These are phyloP conservation scores for Turnera subulata DNA, from an alignment of 345 rosid genomes.

Conservation along the genomic window DNA sequence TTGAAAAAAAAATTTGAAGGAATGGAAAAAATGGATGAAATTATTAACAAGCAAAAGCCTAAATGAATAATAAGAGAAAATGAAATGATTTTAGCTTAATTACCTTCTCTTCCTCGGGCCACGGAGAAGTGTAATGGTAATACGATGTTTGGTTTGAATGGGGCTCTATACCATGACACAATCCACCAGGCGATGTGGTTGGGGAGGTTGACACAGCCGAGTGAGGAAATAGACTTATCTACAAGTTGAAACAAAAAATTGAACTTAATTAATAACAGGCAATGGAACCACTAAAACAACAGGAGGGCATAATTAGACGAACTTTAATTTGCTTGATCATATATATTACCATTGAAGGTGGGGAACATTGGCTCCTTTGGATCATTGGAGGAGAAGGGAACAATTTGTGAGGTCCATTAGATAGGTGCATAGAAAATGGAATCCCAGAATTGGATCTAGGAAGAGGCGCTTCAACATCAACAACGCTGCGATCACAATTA, in stretches of 20 bases:
- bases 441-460: constrained; percentile 22
- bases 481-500: neutral
- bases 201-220: constrained; percentile 20
- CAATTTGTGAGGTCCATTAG: constrained; percentile 26
- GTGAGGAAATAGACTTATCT: constrained; percentile 36
- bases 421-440: constrained; percentile 22
- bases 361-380: constrained; percentile 31
- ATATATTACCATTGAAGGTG: constrained; percentile 42
- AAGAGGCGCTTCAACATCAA: constrained; percentile 1
- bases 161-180: constrained; percentile 43
- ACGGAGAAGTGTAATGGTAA: constrained; percentile 18
- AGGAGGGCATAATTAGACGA: too few species aligned
- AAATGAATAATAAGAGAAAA: too few species aligned
- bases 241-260: constrained; percentile 2
- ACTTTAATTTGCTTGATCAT: too few species aligned
- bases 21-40: neutral
- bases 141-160: constrained; percentile 56
- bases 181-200: constrained; percentile 28
- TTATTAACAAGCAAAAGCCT: neutral
- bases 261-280: neutral
- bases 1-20: neutral
- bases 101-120: constrained; percentile 49
- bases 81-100: too few species aligned
- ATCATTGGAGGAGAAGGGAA: constrained; percentile 33
- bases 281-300: neutral